Evolutionary conservation across 768 basidiomycete genomes (phyloP), one percentile per base, ranked within the genome.

Genomic region (Tulasnella sp.): DNA sequence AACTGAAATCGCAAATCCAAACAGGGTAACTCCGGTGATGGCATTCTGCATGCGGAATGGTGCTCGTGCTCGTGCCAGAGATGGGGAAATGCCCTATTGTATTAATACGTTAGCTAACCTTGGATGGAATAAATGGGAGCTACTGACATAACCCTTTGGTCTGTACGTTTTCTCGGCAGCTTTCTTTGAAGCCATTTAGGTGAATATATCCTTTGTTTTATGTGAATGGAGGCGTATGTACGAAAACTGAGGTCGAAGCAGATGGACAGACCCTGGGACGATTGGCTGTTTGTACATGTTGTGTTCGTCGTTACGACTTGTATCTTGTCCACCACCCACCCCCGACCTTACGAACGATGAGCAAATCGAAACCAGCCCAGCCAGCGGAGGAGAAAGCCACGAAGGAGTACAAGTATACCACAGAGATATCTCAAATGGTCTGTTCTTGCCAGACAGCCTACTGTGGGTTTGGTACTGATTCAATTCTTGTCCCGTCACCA

Each of bases 381-480:
- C 50, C 49, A 4, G 32, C 41, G 21, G 61, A 60, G 19, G 62
- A 52, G 15, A 57, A 62, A n/a, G 32, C 29, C 45, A 36, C 14
- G 53, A 62, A 61, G 60, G 69, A 69, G 23, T 93, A 92, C 77
- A 89, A 88, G 62, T 96, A 94, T 67, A 78, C 79, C 1, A 83
- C 84, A 59, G 92, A 96, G 70, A 96, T 96, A 25, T 86, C 88
- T 6, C 90, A 94, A 69, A 96, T 96, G 92, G 88, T 86, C 42
- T 34, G 71, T 62, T 23, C 17, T 1, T 15, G 23, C 11, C 17
- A n/a, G n/a, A 15, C 34, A 2, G 29, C 6, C 14, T 5, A 7
- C 19, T 19, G 12, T 23, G 17, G 21, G 12, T n/a, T 19, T 49
- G 46, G 11, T 21, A 17, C 36, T 12, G 34, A 17, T 14, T 35